Evolutionary conservation across 805 yeast species (phyloP), one percentile per base, ranked within the genome.

Genomic region (Candida ascalaphidarum): DNA sequence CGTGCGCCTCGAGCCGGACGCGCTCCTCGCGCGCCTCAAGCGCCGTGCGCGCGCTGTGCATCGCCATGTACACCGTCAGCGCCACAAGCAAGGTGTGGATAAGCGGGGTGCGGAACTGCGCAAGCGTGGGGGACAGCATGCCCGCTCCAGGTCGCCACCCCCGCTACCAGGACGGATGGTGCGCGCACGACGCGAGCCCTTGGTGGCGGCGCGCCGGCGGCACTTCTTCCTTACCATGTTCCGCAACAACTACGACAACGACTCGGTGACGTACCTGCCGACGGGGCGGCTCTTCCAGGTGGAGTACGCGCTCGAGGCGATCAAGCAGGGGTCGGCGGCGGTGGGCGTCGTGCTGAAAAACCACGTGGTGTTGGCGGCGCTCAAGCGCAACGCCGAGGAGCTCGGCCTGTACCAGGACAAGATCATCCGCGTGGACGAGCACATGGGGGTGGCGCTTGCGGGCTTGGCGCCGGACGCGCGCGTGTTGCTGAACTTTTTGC

Each of bases 381-480:
- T 92, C 44, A 92, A 92, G 34, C 74, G 99, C 55, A 89, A 86
- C 52, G 95, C 96, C 5, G 99, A 92, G 56, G 97, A 92, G 53
- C 68, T 92, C 39, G 96, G 98, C 15, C 85, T 96, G 22, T 92
- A 88, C 57, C 99, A 92, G 53, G 84, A 83, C 68, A 92, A 92
- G 54, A 70, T 92, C 45, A 80, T 89, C 52, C 79, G 82, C 51
- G 78, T 94, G 32, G 99, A 92, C 53, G 81, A 79, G 36, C 97
- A 92, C 53, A 60, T 92, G 70, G 99, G 97, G 19, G 70, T 92
- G 39, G 96, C 96, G 1, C 68, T 92, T 32, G 96, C 99, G 2
- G 99, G 99, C 7, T 73, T 92, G 46, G 96, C 97, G 1, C 97
- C 99, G 11, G 99, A 92, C 52, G 98, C 97, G 14, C 71, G 99